Conservation (phyloP, 192 early-diverging fungal species). For the Mortierella antarctica region DNA sequence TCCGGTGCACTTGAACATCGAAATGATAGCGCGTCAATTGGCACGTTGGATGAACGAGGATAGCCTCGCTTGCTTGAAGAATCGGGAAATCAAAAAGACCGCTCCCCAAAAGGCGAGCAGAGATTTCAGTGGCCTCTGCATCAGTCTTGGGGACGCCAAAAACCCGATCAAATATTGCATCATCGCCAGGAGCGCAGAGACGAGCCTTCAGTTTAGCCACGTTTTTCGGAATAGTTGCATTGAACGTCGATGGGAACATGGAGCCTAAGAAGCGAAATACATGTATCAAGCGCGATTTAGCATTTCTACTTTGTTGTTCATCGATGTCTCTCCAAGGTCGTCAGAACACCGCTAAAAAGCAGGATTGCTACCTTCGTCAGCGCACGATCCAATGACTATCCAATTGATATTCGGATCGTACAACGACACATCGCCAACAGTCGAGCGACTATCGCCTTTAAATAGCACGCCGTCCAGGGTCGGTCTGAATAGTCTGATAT, state of each 20-base stretch:
- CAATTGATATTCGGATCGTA: slow-evolving; percentile 11
- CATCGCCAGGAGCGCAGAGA: neutral
- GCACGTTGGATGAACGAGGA: neutral
- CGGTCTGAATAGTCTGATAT: neutral
- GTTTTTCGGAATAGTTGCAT: neutral
- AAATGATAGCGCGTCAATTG: slow-evolving; percentile 16
- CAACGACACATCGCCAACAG: neutral
- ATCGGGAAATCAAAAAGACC: neutral
- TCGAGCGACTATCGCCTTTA: neutral
- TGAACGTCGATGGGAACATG: neutral
- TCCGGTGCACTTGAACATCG: neutral
- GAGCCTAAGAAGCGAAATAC: neutral
- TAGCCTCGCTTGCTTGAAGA: slow-evolving; percentile 1
- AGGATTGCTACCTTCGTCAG: slow-evolving; percentile 4
- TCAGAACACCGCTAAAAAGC: neutral
- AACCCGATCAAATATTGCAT: slow-evolving; percentile 6
- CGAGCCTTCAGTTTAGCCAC: neutral
- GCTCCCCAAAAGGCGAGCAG: neutral
- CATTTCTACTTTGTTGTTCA: neutral
- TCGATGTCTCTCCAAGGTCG: neutral
- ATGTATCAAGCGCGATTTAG: neutral
- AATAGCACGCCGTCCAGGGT: slow-evolving; percentile 8
- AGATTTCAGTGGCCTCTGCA: neutral
- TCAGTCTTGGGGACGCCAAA: slow-evolving; percentile 2
- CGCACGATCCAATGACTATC: slow-evolving; percentile 7